Conservation (phyloP, 805 yeast genomes). For the Metschnikowia sp. region DNA sequence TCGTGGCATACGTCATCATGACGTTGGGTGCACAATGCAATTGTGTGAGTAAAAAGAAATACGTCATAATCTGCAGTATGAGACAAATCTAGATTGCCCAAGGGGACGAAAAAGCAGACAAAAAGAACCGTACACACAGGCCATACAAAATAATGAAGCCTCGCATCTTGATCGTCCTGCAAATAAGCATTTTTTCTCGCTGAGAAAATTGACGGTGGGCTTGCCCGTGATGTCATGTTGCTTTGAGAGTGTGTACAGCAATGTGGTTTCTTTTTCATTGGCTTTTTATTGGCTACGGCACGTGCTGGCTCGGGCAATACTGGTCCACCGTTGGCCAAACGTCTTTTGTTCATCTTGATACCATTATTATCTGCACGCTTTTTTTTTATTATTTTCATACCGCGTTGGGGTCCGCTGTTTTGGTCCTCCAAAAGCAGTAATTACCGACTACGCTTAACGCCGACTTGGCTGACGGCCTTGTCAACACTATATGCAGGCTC, state of each 20-base stretch:
- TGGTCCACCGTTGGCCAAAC: background rate
- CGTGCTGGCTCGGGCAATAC: constrained; percentile 3
- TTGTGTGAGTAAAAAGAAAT: background rate
- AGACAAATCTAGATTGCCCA: constrained; percentile 8
- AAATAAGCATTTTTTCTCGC: background rate
- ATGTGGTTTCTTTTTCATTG: constrained; percentile 1
- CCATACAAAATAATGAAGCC: background rate
- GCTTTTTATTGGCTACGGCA: constrained; percentile 1
- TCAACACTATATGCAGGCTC: too few species aligned
- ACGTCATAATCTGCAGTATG: constrained; percentile 4
- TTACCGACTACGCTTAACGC: too few species aligned
- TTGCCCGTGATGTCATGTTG: constrained; percentile 4
- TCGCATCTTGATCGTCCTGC: background rate
- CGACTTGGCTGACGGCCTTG: too few species aligned
- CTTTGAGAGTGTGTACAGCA: background rate
- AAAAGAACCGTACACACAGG: background rate
- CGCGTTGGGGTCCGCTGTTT: too few species aligned
- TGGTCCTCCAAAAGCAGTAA: too few species aligned
- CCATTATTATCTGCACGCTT: too few species aligned
- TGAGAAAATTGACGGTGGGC: too few species aligned
- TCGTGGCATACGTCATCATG: constrained; percentile 9
- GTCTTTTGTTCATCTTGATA: too few species aligned
- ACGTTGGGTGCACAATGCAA: background rate
- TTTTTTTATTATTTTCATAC: too few species aligned
- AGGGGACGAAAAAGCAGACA: background rate